Conservation (phyloP, 139 green algal genomes). For the Astrephomene gubernaculifera region DNA sequence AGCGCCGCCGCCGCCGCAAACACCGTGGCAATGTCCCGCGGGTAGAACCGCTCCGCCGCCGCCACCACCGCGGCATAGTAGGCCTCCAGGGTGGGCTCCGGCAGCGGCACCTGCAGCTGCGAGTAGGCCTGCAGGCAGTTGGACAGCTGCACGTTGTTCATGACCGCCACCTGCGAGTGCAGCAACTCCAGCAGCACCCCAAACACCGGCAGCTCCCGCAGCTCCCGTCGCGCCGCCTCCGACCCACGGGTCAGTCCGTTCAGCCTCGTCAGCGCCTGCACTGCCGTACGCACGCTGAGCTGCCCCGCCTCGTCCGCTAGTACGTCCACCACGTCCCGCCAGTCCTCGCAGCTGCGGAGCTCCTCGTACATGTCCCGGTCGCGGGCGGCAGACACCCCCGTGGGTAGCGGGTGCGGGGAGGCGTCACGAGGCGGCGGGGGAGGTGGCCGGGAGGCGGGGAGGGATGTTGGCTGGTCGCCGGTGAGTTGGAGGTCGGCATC, state of each 20-base stretch:
- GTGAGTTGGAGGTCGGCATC: no score
- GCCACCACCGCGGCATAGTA: not conserved
- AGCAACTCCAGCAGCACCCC: not conserved
- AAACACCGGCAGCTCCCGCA: constrained; percentile 8
- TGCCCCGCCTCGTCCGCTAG: constrained; percentile 32
- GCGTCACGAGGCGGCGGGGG: no score
- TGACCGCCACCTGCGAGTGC: constrained; percentile 20
- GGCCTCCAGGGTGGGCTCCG: not conserved
- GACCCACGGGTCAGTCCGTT: constrained; percentile 12
- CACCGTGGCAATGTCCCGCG: constrained; percentile 39
- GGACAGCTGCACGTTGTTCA: constrained; percentile 48
- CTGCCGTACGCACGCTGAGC: constrained; percentile 16
- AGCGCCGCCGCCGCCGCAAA: constrained; percentile 28
- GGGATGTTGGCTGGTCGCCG: no score
- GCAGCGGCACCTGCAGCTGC: constrained; percentile 3
- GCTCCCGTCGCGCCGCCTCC: not conserved
- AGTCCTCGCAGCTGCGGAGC: constrained; percentile 47
- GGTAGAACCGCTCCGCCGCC: not conserved
- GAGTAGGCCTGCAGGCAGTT: constrained; percentile 26
- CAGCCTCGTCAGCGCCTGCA: constrained; percentile 34
- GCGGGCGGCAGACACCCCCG: not conserved
- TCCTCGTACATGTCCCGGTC: constrained; percentile 40
- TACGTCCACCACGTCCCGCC: constrained; percentile 52
- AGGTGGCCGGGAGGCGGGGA: no score
- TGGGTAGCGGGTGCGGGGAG: not conserved